Percentiles rank a stretch among this genome's conserved stretches.
Conservation (phyloP, 225 moss, liverwort and hornwort species). For the Lunularia cruciata region DNA sequence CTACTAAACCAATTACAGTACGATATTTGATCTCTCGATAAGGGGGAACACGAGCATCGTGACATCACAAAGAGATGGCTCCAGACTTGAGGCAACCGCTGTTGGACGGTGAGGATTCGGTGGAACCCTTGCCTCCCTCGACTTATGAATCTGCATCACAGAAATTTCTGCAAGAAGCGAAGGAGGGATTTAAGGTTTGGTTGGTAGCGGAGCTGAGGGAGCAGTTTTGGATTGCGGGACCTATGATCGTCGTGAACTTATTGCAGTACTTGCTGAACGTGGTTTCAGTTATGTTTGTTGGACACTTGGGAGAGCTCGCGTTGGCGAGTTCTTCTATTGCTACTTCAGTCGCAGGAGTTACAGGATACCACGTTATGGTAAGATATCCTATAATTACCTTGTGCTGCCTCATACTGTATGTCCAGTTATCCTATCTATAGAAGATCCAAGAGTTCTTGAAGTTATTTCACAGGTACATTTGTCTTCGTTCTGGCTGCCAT, state of each 20-base stretch:
- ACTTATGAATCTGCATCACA: neutral
- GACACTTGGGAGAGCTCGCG: constrained; percentile 59
- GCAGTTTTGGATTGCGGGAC: constrained; percentile 51
- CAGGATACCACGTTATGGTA: constrained; percentile 49
- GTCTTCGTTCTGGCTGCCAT: too few species aligned
- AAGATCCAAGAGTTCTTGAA: too few species aligned
- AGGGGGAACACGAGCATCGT: too few species aligned
- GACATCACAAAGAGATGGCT: neutral
- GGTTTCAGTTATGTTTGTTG: constrained; percentile 67
- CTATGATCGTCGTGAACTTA: constrained; percentile 55
- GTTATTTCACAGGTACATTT: too few species aligned
- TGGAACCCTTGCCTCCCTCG: neutral
- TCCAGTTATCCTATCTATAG: too few species aligned
- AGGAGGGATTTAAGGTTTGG: constrained; percentile 26
- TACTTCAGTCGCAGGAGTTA: constrained; percentile 48
- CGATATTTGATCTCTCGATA: neutral
- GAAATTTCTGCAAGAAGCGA: neutral
- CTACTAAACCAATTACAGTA: neutral
- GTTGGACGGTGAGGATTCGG: neutral
- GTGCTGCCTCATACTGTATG: too few species aligned
- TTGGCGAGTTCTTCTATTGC: constrained; percentile 68
- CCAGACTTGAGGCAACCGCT: neutral
- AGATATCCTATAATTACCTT: neutral
- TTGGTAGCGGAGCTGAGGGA: constrained; percentile 39
- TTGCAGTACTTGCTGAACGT: constrained; percentile 46